Conservation (phyloP, 1,284 basidiomycete species). For the Inonotus hispidus region DNA sequence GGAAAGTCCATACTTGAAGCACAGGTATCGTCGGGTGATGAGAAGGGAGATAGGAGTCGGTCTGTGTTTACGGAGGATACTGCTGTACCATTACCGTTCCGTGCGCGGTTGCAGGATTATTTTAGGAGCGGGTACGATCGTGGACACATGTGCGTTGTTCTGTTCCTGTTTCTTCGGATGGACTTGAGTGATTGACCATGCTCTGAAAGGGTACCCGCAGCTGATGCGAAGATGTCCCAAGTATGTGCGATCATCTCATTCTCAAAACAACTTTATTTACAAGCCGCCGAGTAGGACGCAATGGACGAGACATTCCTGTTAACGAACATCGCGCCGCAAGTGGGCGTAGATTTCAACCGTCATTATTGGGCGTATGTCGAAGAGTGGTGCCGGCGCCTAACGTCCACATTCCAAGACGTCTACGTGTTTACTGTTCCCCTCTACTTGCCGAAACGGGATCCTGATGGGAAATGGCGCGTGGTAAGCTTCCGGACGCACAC, state of each 20-base stretch:
- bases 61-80: constrained; percentile 87
- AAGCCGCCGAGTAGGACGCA: constrained; percentile 54
- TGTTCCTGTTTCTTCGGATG: not conserved
- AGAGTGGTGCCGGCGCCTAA: constrained; percentile 91
- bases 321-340: constrained; percentile 97
- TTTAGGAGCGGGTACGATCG: constrained; percentile 94
- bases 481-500: constrained; percentile 43
- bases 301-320: constrained; percentile 98
- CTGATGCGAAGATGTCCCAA: constrained; percentile 89
- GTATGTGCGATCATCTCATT: constrained; percentile 29
- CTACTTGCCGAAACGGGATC: constrained; percentile 83
- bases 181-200: not conserved
- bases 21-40: constrained; percentile 30
- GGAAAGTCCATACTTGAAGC: constrained; percentile 41
- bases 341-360: constrained; percentile 95
- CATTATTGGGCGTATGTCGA: constrained; percentile 98
- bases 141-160: constrained; percentile 79
- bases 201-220: constrained; percentile 89
- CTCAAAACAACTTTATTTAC: not conserved
- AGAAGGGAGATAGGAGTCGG: constrained; percentile 63
- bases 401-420: constrained; percentile 83
- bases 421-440: constrained; percentile 97
- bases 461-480: constrained; percentile 92
- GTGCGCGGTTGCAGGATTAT: constrained; percentile 85
- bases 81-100: constrained; percentile 73